Percentiles rank a stretch among this genome's conserved stretches.
These are phyloP conservation scores for Aspergillus coremiiformis DNA, from an alignment of 495 filamentous ascomycete genomes.

Conservation along the genomic window DNA sequence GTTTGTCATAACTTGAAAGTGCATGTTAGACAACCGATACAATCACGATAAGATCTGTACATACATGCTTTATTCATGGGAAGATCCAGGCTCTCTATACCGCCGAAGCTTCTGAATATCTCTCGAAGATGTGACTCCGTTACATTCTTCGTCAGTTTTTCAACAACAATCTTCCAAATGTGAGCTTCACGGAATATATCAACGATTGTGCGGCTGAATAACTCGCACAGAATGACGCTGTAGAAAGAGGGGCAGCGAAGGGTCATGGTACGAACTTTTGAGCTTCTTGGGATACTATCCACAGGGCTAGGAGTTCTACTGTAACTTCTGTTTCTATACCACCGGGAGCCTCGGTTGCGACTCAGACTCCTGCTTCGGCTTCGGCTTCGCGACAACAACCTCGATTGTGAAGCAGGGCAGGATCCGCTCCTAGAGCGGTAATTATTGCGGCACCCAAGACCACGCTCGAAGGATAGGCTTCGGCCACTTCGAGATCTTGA, in stretches of 20 bases:
- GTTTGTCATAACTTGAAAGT: constrained; percentile 67
- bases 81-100: constrained; percentile 78
- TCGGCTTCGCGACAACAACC: constrained; percentile 30
- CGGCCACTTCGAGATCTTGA: constrained; percentile 29
- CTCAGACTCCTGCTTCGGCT: constrained; percentile 24
- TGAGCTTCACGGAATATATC: constrained; percentile 1
- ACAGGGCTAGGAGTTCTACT: constrained; percentile 42
- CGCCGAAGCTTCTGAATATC: constrained; percentile 85
- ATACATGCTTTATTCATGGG: constrained; percentile 81
- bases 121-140: constrained; percentile 80
- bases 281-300: constrained; percentile 42
- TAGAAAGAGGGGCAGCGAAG: not conserved
- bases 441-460: constrained; percentile 34
- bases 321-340: constrained; percentile 38
- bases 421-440: constrained; percentile 34
- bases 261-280: constrained; percentile 42
- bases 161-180: constrained; percentile 71
- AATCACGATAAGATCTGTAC: not conserved
- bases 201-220: not conserved
- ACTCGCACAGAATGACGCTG: not conserved
- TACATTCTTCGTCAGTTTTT: constrained; percentile 94
- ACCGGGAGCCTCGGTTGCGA: constrained; percentile 30
- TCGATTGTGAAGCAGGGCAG: constrained; percentile 36
- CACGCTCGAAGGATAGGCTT: constrained; percentile 25
- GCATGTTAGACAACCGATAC: constrained; percentile 2